Evolutionary conservation across 257 asterid species (phyloP).

Genomic region (Solanum rostratum): DNA sequence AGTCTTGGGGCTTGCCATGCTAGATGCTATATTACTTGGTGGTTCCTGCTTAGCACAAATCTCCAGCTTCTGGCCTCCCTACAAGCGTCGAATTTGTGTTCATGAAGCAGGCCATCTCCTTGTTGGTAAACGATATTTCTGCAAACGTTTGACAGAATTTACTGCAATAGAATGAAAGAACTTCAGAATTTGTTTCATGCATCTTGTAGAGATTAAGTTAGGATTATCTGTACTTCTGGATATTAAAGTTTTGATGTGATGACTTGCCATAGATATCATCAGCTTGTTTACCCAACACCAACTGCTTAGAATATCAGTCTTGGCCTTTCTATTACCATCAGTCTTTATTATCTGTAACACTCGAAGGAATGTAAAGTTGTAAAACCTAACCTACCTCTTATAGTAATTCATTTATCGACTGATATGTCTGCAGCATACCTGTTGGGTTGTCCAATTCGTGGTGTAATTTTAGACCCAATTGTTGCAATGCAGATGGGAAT

Average conservation of each 20-base stretch:
- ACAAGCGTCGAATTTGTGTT: constrained; percentile 80
- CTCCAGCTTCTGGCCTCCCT: constrained; percentile 95
- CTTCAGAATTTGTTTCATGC: not conserved
- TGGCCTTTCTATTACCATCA: not conserved
- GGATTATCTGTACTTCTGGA: not conserved
- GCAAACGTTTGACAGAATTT: not conserved
- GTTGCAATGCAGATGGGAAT: constrained; percentile 94
- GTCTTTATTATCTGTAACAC: not conserved
- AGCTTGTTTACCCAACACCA: not conserved
- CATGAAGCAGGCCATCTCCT: constrained; percentile 99
- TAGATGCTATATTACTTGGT: constrained; percentile 82
- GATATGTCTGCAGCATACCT: constrained; percentile 65
- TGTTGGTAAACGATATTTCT: constrained; percentile 45
- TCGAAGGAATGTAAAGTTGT: not conserved
- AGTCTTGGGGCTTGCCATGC: constrained; percentile 46
- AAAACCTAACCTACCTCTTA: not conserved
- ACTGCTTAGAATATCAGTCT: not conserved
- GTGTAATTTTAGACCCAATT: constrained; percentile 84
- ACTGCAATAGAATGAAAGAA: not conserved
- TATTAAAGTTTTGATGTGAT: not conserved
- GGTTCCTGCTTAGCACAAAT: constrained; percentile 87
- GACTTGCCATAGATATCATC: not conserved
- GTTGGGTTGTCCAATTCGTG: constrained; percentile 96
- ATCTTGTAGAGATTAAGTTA: not conserved
- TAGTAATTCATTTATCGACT: not conserved